These are phyloP conservation scores for Penicillium freii DNA, from an alignment of 2,329 filamentous ascomycete species.

Conservation along the genomic window DNA sequence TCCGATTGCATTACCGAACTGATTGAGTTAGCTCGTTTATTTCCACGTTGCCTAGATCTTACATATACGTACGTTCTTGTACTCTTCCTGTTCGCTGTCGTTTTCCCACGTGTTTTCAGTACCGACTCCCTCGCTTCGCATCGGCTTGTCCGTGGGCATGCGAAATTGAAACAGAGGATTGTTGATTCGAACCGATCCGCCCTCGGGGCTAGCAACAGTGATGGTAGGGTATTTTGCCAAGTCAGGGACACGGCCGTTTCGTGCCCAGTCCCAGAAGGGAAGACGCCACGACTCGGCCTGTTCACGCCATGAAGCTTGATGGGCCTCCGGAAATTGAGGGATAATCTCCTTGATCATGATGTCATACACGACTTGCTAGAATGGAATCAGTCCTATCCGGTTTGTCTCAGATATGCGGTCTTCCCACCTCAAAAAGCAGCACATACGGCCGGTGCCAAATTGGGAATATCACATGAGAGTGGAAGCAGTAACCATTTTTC, in stretches of 20 bases:
- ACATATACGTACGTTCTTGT: constrained; percentile 4
- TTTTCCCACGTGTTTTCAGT: constrained; percentile 11
- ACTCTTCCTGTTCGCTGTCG: constrained; percentile 7
- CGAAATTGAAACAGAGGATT: constrained; percentile 50
- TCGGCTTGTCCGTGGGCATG: constrained; percentile 28
- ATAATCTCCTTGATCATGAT: constrained; percentile 37
- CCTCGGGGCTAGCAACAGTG: constrained; percentile 39
- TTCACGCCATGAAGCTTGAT: constrained; percentile 48
- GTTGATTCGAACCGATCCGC: constrained; percentile 37
- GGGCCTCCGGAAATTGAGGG: constrained; percentile 42
- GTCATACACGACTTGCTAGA: constrained; percentile 41
- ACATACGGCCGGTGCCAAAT: constrained; percentile 84
- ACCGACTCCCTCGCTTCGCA: constrained; percentile 11
- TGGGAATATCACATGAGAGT: constrained; percentile 72
- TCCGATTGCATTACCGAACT: constrained; percentile 20
- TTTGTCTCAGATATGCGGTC: not conserved
- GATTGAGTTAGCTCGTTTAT: not conserved
- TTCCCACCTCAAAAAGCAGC: constrained; percentile 53
- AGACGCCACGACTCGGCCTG: constrained; percentile 46
- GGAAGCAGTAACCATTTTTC: constrained; percentile 69
- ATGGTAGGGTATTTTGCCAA: constrained; percentile 26
- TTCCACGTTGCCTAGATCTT: not conserved
- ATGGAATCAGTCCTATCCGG: not conserved
- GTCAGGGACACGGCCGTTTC: constrained; percentile 24
- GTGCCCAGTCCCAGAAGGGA: constrained; percentile 53